phyloP scores from a whole-genome alignment of 768 basidiomycete species.

The Naematelia encephala region DNA sequence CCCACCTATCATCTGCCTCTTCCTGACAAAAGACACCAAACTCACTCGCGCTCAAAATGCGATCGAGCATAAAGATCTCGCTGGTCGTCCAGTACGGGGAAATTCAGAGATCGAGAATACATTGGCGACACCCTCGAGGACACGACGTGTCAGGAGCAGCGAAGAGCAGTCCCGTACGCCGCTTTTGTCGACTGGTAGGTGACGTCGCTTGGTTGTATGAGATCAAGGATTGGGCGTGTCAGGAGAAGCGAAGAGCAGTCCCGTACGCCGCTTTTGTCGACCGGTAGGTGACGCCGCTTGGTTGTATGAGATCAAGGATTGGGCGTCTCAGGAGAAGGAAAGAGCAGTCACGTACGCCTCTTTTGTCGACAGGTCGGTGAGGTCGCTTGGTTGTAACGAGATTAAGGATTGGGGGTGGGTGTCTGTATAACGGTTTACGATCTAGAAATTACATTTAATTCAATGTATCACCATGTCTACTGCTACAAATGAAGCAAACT shows the following conservation, averaged over 20 bases:
- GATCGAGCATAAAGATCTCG: slow-evolving; percentile 55
- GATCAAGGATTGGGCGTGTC: neutral
- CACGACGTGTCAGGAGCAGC: neutral
- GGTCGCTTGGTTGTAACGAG: too few species aligned
- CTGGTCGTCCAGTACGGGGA: slow-evolving; percentile 23
- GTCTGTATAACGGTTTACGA: too few species aligned
- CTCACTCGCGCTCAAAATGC: slow-evolving; percentile 72
- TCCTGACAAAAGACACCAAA: slow-evolving; percentile 65
- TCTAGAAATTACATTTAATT: too few species aligned
- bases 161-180: neutral
- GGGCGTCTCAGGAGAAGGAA: too few species aligned
- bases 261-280: too few species aligned
- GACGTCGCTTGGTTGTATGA: too few species aligned
- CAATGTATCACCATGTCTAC: too few species aligned
- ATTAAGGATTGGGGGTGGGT: too few species aligned
- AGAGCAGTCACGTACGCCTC: too few species aligned
- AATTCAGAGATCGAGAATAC: neutral
- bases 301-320: neutral
- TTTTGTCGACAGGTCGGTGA: too few species aligned
- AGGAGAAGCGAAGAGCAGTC: neutral
- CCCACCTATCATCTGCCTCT: slow-evolving; percentile 60
- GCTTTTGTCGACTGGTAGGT: neutral
- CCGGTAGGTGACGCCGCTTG: too few species aligned
- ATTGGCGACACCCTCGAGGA: neutral
- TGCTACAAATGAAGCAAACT: too few species aligned